phyloP scores from a whole-genome alignment of 345 rosid genomes.

The Eucalyptus erythrocorys region DNA sequence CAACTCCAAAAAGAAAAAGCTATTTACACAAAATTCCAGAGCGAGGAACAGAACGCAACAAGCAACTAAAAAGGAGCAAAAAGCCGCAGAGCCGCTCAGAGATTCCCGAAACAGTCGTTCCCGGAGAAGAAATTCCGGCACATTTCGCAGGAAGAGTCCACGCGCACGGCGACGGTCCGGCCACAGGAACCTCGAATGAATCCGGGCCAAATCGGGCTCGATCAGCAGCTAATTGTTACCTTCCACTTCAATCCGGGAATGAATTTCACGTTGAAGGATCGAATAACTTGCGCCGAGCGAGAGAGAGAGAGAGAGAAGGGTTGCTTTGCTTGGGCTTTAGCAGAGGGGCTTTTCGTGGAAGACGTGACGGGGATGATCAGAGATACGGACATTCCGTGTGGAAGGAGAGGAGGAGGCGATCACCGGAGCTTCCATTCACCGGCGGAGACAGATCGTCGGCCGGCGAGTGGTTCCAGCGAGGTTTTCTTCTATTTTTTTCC shows the following conservation, averaged over 20 bases:
- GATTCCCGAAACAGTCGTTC: not conserved
- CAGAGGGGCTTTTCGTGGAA: slow-evolving; percentile 33
- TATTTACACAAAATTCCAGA: not conserved
- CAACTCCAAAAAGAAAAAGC: not conserved
- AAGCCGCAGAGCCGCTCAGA: not conserved
- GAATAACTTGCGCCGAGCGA: slow-evolving; percentile 2
- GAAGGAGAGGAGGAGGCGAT: not conserved
- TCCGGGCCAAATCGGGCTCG: not conserved
- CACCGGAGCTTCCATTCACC: slow-evolving; percentile 32
- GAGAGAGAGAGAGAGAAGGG: not conserved
- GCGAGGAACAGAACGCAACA: not conserved
- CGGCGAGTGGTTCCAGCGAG: slow-evolving; percentile 6
- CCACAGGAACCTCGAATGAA: not conserved
- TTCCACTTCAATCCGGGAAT: not conserved
- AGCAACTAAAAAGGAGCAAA: not conserved
- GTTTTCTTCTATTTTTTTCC: not conserved
- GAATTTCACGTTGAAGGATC: not conserved
- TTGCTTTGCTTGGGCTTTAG: slow-evolving; percentile 11
- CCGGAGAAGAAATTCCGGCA: not conserved
- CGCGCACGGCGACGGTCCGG: not conserved
- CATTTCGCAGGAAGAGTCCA: not conserved
- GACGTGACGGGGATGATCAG: slow-evolving; percentile 63
- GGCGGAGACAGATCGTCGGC: not conserved
- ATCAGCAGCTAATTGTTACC: not conserved
- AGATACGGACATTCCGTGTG: slow-evolving; percentile 27